These are phyloP conservation scores for Ceratocystis lukuohia DNA, from an alignment of 2,329 filamentous ascomycete genomes.

Conservation along the genomic window DNA sequence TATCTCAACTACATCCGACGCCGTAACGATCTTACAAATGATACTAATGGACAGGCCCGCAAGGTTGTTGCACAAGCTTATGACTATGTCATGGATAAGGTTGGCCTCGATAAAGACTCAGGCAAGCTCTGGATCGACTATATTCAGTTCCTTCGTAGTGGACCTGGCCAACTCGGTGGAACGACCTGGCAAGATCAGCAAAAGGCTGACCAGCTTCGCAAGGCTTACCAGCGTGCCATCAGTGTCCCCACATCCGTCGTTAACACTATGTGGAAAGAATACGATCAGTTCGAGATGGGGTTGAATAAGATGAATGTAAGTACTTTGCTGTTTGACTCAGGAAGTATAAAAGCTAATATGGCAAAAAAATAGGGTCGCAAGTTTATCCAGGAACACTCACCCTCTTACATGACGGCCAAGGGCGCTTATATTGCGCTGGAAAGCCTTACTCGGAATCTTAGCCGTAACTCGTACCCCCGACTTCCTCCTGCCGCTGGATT, in stretches of 20 bases:
- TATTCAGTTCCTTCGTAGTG: conserved; percentile 79
- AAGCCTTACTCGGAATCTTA: conserved; percentile 65
- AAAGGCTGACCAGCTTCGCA: conserved; percentile 88
- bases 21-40: conserved; percentile 69
- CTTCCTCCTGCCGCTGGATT: conserved; percentile 76
- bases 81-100: conserved; percentile 77
- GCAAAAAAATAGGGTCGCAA: conserved; percentile 59
- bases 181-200: conserved; percentile 91
- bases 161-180: conserved; percentile 74
- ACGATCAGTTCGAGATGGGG: conserved; percentile 89
- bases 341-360: neutral
- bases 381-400: conserved; percentile 83
- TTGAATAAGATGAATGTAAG: conserved; percentile 81
- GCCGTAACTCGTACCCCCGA: conserved; percentile 63
- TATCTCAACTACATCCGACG: conserved; percentile 94
- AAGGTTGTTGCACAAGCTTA: conserved; percentile 74
- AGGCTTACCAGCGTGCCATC: conserved; percentile 83
- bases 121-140: conserved; percentile 90
- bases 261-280: conserved; percentile 87
- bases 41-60: conserved; percentile 62
- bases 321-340: conserved; percentile 15
- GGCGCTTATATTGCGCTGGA: conserved; percentile 83
- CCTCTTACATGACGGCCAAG: conserved; percentile 90
- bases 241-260: conserved; percentile 73
- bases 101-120: conserved; percentile 83